Evolutionary conservation across 23 red algal species (phyloP), one percentile per base, ranked within the genome.

Genomic region (Pyropia yezoensis): DNA sequence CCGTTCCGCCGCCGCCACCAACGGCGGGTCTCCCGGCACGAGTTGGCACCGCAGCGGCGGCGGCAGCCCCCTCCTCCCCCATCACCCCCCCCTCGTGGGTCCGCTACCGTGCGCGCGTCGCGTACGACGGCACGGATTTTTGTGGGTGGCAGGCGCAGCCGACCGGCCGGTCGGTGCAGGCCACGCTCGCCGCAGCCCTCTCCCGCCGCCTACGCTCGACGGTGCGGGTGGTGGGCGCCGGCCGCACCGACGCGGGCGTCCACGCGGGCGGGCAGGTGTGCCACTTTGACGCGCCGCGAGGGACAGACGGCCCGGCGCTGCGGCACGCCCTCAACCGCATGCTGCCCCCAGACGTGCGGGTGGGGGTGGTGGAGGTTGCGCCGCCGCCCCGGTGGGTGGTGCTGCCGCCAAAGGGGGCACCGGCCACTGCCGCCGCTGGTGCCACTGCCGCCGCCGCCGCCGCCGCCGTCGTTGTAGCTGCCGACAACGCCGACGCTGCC

Each of bases 111-210:
- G 82, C 71, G 33, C 62, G 82, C 14, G 85, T 98, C 49, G 63
- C 87, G 2, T 98, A 98, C 68, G 94, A 98, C 30, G 94, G 94
- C 3, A 91, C 84, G 8, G 49, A 39, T 49, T 98, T 82, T 69
- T 63, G 65, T 3, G 94, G 94, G 27, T 98, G 85, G 80, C 94
- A 98, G 59, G 78, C 59, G 50, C 94, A 98, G 62, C 14, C 33
- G 14, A 33, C 56, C 26, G 14, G 24, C 24, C 39, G 39, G 8
- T 66, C 78, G 14, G 73, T 98, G 33, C 94, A 98, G 57, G 85
- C 67, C 39, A 68, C 62, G 56, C 30, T 98, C 7, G 86, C 91
- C 54, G 45, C 61, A 33, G 79, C 52, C 18, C 33, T 98, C 17
- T 52, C 75, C 51, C 62, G 76, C 1, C 67, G 71, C 49, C 25